Evolutionary conservation across 495 filamentous ascomycete species (phyloP).

Genomic region (Penicillium malachiteum): DNA sequence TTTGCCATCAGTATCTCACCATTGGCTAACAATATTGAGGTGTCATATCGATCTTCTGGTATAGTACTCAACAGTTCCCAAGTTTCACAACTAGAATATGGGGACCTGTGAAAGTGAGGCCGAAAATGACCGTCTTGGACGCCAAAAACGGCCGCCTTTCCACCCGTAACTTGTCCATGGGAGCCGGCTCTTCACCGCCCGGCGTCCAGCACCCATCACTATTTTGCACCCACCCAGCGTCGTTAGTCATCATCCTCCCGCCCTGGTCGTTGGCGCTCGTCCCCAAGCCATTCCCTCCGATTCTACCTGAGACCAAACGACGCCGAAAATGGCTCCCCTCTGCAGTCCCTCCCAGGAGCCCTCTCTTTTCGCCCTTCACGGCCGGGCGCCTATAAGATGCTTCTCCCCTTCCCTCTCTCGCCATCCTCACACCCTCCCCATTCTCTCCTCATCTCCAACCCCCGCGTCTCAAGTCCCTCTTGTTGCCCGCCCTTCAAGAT

Average conservation of each 20-base stretch:
- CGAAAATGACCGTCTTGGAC: background rate
- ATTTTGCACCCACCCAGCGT: background rate
- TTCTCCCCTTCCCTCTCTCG: too few species aligned
- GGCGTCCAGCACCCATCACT: background rate
- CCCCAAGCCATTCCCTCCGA: background rate
- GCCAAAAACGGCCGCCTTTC: constrained; percentile 6
- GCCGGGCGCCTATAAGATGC: too few species aligned
- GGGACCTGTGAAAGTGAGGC: constrained; percentile 1
- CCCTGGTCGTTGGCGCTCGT: background rate
- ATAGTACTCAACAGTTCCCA: too few species aligned
- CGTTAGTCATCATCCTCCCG: background rate
- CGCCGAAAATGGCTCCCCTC: constrained; percentile 18
- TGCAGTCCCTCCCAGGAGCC: constrained; percentile 6
- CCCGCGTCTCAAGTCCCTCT: too few species aligned
- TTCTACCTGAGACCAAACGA: constrained; percentile 11
- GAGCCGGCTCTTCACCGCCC: background rate
- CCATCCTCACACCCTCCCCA: too few species aligned
- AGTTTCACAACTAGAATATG: background rate
- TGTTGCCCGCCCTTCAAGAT: too few species aligned
- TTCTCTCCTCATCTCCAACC: too few species aligned
- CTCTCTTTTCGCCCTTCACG: background rate
- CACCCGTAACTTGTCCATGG: constrained; percentile 3
- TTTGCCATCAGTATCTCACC: too few species aligned
- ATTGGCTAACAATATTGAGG: too few species aligned
- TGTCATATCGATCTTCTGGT: too few species aligned